phyloP scores from a whole-genome alignment of 768 basidiomycete species.

The Sporobolomyces roseus region DNA sequence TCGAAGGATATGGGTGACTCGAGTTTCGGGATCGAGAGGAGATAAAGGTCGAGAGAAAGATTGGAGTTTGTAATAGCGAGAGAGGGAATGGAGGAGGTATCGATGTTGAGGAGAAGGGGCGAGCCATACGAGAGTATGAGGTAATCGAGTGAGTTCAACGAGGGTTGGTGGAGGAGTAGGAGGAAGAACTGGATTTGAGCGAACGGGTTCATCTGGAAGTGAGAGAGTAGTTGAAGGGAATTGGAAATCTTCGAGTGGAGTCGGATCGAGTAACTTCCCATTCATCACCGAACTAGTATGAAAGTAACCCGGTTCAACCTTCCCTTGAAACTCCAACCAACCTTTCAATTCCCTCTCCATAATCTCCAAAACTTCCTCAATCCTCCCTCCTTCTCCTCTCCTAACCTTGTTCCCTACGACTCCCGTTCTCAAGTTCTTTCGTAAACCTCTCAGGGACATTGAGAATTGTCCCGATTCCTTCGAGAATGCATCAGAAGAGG shows the following conservation, averaged over 20 bases:
- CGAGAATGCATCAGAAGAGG: neutral
- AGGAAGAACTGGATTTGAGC: neutral
- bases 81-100: constrained; percentile 32
- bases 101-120: constrained; percentile 27
- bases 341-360: constrained; percentile 30
- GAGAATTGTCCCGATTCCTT: constrained; percentile 23
- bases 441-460: constrained; percentile 28
- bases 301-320: constrained; percentile 28
- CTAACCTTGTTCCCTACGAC: neutral
- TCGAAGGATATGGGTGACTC: constrained; percentile 31
- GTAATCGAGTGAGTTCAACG: constrained; percentile 33
- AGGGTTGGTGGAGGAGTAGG: constrained; percentile 4
- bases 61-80: constrained; percentile 34
- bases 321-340: constrained; percentile 17
- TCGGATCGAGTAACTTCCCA: constrained; percentile 25
- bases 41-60: constrained; percentile 31
- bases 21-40: constrained; percentile 24
- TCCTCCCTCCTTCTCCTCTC: constrained; percentile 17
- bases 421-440: constrained; percentile 4
- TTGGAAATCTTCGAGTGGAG: constrained; percentile 20
- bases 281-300: constrained; percentile 1
- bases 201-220: constrained; percentile 19
- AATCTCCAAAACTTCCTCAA: constrained; percentile 21
- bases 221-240: neutral
- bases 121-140: constrained; percentile 33